Evolutionary conservation across 2,329 filamentous ascomycete genomes (phyloP), one percentile per base, ranked within the genome.

Genomic region (Ascochyta pisi): DNA sequence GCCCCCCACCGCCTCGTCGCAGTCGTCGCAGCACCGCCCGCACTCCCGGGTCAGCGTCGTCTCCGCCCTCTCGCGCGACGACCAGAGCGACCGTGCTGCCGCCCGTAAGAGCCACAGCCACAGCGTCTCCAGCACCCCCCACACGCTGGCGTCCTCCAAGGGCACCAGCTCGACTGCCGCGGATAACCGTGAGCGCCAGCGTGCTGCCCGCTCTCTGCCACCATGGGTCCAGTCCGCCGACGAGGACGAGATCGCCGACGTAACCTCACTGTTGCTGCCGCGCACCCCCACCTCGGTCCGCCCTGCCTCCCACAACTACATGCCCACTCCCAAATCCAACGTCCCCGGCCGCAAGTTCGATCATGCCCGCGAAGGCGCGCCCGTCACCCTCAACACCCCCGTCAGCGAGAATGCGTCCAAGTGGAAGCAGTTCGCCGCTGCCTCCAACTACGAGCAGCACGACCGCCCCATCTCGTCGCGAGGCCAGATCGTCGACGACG

Each of bases 201-300:
- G 73, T 42, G 66, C 66, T 35, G 73, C 68, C 43, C 63, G 73
- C 37, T 71, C 73, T 5, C 66, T 77, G 22, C 74, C 74, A 26
- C 73, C 73, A 47, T 77, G 75, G 74, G 73, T 77, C 29, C 75
- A 73, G 54, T 68, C 72, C 15, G 64, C 67, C 58, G 71, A 75
- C 54, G 71, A 76, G 40, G 71, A 75, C 51, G 74, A 73, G 40
- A 61, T 67, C 51, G 68, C 58, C 53, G 68, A 73, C 40, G 63
- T 64, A 5, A 68, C 70, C 12, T 65, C 64, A 10, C 62, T 67
- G 38, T 68, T 75, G 33, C 69, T 75, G n/a, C 73, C 73, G 4
- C 64, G 72, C 12, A 73, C 72, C 8, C 75, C 74, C 41, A 69
- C 66, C 34, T 70, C 63, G 37, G 62, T 60, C 50, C 71, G 71